Percentiles rank a stretch among this genome's conserved stretches.
phyloP scores from a whole-genome alignment of 306 rosid species.

The Malus sylvestris region DNA sequence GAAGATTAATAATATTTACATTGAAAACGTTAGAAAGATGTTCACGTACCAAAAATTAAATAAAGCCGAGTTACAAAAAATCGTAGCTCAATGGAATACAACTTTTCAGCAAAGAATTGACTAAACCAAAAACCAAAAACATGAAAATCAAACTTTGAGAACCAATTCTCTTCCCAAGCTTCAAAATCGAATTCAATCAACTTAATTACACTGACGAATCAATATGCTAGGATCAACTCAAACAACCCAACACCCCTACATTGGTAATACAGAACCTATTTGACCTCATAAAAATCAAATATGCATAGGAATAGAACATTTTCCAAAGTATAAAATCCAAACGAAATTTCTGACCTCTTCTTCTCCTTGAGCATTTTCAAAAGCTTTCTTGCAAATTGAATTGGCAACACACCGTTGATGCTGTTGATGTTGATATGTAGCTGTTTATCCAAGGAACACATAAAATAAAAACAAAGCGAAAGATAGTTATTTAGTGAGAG shows the following conservation, averaged over 20 bases:
- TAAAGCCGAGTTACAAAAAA: too few relatives aligned
- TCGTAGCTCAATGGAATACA: too few relatives aligned
- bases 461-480: neutral
- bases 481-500: too few relatives aligned
- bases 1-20: too few relatives aligned
- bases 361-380: conserved; percentile 78
- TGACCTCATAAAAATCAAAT: neutral
- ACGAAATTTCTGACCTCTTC: conserved; percentile 59
- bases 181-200: neutral
- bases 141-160: too few relatives aligned
- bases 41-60: too few relatives aligned
- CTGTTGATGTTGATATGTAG: conserved; percentile 10
- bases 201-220: neutral
- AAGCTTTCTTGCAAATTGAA: conserved; percentile 58
- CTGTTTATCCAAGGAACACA: conserved; percentile 78
- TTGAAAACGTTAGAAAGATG: too few relatives aligned
- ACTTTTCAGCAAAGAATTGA: too few relatives aligned
- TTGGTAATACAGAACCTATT: neutral
- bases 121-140: too few relatives aligned
- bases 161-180: neutral
- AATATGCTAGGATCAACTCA: neutral
- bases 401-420: conserved; percentile 32
- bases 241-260: neutral
- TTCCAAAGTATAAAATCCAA: conserved; percentile 74
- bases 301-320: conserved; percentile 38